Conservation (phyloP, 768 basidiomycete genomes). For the Stropharia rugosoannulata region DNA sequence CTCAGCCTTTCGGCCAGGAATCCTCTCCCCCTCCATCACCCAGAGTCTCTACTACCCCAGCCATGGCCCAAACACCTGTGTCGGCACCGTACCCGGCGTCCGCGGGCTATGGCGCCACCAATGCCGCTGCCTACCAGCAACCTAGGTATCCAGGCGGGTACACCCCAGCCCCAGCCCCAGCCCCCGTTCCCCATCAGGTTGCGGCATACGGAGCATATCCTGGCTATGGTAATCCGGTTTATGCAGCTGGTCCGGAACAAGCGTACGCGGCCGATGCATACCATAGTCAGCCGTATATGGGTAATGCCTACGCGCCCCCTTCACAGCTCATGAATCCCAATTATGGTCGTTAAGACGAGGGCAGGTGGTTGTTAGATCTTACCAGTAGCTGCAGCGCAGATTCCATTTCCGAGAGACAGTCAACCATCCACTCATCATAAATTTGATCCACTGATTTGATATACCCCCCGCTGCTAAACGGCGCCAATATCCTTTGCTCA, state of each 20-base stretch:
- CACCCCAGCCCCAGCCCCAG: slow-evolving; percentile 3
- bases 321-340: neutral
- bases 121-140: too few species aligned
- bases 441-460: too few species aligned
- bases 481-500: too few species aligned
- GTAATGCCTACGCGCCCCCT: neutral
- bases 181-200: neutral
- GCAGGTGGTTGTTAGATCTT: too few species aligned
- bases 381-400: too few species aligned
- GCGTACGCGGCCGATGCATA: neutral
- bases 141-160: slow-evolving; percentile 13
- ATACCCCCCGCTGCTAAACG: too few species aligned
- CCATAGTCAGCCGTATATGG: neutral
- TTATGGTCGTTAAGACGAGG: too few species aligned
- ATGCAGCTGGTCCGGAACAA: neutral
- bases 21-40: neutral
- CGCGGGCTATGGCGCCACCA: too few species aligned
- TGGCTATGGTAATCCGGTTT: neutral
- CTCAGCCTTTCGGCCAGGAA: neutral
- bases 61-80: slow-evolving; percentile 1
- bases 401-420: too few species aligned
- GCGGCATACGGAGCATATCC: neutral
- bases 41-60: neutral
- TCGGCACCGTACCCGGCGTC: slow-evolving; percentile 2
- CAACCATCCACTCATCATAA: too few species aligned